Evolutionary conservation across 352 stramenopile genomes (phyloP), one percentile per base, ranked within the genome.

Genomic region (Pythium coloratum): DNA sequence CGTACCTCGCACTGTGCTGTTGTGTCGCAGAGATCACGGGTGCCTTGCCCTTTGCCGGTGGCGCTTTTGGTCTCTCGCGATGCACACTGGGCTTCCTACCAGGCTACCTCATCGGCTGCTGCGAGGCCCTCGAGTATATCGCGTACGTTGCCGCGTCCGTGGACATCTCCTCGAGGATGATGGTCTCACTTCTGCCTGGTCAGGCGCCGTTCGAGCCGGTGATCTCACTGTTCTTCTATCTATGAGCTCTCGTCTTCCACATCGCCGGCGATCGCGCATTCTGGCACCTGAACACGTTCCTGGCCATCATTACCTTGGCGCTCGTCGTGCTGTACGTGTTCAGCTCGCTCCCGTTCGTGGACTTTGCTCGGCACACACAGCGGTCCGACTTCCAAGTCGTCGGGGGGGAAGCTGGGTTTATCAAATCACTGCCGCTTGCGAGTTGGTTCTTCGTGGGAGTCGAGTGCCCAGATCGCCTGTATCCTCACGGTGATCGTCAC

Each of bases 391-490:
- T n/a, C n/a, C n/a, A n/a, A n/a, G n/a, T n/a, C n/a, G n/a, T n/a
- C n/a, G n/a, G n/a, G n/a, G n/a, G n/a, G n/a, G n/a, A n/a, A n/a
- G n/a, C n/a, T n/a, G 55, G 59, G 2, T 50, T 55, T 18, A 73
- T 86, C 9, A 80, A 89, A 57, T 56, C 75, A 7, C 34, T 81
- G 16, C 68, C 49, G 20, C 68, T 76, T 1, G 59, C 69, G 6
- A 47, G 60, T n/a, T 75, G 63, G 65, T 66, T 71, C 42, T 71
- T 66, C 40, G 20, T 71, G 9, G 65, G 65, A 24, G 57, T 71
- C 18, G 65, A 71, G 53, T 16, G 77, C 67, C 1, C 78, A 90
- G 67, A 64, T 88, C 16, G 14, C 56, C 3, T 88, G 67, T 56
- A 46, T 78, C 7, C 16, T 62, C 14, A 73, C 64, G 16, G 54